Conservation (phyloP, 768 basidiomycete genomes). For the Coprinopsis cinerea region DNA sequence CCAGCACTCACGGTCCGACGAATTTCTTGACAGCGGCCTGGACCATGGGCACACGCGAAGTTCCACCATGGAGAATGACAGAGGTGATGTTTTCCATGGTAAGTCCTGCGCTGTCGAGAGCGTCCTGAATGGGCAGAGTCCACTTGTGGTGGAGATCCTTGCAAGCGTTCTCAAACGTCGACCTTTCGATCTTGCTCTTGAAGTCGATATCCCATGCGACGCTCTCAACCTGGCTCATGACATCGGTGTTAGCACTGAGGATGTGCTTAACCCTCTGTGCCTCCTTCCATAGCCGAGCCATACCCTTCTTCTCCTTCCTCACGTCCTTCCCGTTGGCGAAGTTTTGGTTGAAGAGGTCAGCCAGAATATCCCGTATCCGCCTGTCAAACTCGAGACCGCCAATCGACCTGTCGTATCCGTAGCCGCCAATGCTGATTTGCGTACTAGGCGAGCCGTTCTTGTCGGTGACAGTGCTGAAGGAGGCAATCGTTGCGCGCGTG, state of each 20-base stretch:
- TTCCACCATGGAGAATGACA: slow-evolving; percentile 90
- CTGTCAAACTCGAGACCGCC: slow-evolving; percentile 87
- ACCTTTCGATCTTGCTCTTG: slow-evolving; percentile 67
- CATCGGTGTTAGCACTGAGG: slow-evolving; percentile 87
- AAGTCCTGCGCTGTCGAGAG: slow-evolving; percentile 60
- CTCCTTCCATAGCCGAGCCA: slow-evolving; percentile 95
- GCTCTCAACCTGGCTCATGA: slow-evolving; percentile 79
- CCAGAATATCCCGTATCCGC: slow-evolving; percentile 73
- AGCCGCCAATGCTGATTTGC: slow-evolving; percentile 70
- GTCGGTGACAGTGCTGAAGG: slow-evolving; percentile 48
- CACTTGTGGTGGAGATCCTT: slow-evolving; percentile 59
- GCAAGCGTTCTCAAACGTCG: slow-evolving; percentile 73
- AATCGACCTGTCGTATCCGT: slow-evolving; percentile 70
- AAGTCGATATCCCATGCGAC: slow-evolving; percentile 90
- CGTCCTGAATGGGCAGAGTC: slow-evolving; percentile 68
- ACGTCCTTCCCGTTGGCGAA: slow-evolving; percentile 51
- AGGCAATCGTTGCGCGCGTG: slow-evolving; percentile 71
- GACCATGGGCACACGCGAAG: slow-evolving; percentile 87
- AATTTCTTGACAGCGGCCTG: slow-evolving; percentile 72
- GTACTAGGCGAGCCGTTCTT: slow-evolving; percentile 54
- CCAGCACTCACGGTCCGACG: slow-evolving; percentile 65
- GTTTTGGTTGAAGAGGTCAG: slow-evolving; percentile 68
- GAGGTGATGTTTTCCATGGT: slow-evolving; percentile 71
- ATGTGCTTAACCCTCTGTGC: slow-evolving; percentile 87
- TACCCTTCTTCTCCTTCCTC: slow-evolving; percentile 68